A percentile compares a stretch with the other conserved stretches of the same genome.
These are phyloP conservation scores for Sequoiadendron giganteum DNA, from an alignment of 75 land plant species.

Conservation along the genomic window DNA sequence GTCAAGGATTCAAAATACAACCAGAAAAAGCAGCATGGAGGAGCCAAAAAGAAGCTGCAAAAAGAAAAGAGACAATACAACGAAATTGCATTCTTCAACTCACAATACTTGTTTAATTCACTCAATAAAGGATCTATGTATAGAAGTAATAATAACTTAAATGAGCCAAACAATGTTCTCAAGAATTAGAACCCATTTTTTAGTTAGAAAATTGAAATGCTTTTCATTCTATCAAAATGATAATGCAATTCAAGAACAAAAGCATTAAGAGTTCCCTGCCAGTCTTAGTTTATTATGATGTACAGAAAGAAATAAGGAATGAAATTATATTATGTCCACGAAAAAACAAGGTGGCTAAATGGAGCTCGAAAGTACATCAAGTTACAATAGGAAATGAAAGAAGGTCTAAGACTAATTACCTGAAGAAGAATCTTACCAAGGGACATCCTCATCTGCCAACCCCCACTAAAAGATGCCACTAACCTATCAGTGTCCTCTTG, in stretches of 20 bases:
- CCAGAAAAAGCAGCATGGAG: background rate
- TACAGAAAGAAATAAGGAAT: background rate
- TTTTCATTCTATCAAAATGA: background rate
- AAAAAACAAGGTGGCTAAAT: background rate
- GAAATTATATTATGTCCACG: background rate
- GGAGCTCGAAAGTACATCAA: background rate
- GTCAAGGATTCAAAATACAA: background rate
- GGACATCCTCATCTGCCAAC: constrained; percentile 99
- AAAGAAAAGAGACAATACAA: background rate
- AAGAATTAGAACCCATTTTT: background rate
- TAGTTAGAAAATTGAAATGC: background rate
- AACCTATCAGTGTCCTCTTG: constrained; percentile 76
- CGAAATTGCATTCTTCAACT: background rate
- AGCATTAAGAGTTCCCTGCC: background rate
- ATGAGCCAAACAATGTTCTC: background rate
- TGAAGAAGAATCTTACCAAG: constrained; percentile 95
- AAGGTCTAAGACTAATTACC: constrained; percentile 30
- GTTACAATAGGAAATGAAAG: background rate
- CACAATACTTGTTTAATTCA: background rate
- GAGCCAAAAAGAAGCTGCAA: background rate
- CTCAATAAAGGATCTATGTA: background rate
- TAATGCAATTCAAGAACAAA: background rate
- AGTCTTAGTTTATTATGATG: background rate
- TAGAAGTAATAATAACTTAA: background rate
- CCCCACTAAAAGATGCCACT: constrained; percentile 91